Base-by-base conservation (phyloP, 1,139 yeast species). In the Meyerozyma guilliermondii region DNA sequence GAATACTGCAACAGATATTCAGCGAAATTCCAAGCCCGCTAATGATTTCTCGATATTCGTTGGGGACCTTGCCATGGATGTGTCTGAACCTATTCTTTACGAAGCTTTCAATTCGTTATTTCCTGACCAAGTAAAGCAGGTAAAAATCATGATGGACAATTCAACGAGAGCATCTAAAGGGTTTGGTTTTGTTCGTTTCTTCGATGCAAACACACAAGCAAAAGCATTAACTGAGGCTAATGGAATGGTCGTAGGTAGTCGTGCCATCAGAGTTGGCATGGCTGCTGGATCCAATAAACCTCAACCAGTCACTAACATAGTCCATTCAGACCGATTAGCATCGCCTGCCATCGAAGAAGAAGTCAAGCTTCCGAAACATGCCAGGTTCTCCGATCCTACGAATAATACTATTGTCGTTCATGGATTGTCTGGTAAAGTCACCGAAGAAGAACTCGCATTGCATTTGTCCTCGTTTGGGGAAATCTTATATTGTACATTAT, bases 101-200 rank as follows among this genome's bases (percentile, higher is more conserved):
- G 82, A 84, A 36, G 66, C 79, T 37, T 89, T 91, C 64, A 88
- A 83, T 56, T 67, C 79, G 14, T 76, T 79, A 46, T 89, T 78
- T 61, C 80, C 84, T 7, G 65, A 65, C 29, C 81, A 91, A 30
- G 83, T 91, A 42, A 82, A 86, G 52, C 88, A 91, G 39, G 96
- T 87, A 20, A 83, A 89, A 56, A 87, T 91, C 44, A 88, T 89
- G 92, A 69, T 81, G 4, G 96, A 91, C 59, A 83, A 88, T 3
- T 70, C 76, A 18, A 80, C 94, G 2, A 86, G 85, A 14, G 71
- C 75, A 18, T 83, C 96, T 3, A 80, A 92, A 52, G 95, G 97
- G 34, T 88, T 87, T 64, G 98, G 97, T 1, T 89, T 91, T 63
- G 92, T 89, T n/a, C 76, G 95, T 47, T 88, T 91, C 60, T 68